Conservation (phyloP, 2,329 filamentous ascomycete species). For the Chlorencoelia australis region DNA sequence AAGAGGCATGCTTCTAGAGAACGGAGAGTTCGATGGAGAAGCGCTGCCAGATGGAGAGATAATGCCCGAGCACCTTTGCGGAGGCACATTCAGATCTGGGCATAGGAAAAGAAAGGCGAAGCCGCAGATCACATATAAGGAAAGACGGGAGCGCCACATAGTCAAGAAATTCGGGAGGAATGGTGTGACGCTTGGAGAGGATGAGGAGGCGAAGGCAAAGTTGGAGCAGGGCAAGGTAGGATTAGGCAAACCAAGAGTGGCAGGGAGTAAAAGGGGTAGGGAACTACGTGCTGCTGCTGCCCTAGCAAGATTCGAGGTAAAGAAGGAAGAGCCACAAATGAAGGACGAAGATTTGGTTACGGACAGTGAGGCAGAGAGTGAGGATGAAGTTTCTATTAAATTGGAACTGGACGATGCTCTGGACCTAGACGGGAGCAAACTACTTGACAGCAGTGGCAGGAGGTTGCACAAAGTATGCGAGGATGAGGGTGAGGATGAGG, state of each 20-base stretch:
- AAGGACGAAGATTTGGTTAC: conserved; percentile 31
- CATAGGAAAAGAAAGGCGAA: conserved; percentile 43
- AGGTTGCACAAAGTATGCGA: conserved; percentile 67
- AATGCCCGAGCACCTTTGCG: conserved; percentile 65
- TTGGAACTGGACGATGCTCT: conserved; percentile 41
- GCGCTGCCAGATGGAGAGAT: conserved; percentile 42
- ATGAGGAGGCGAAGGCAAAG: conserved; percentile 44
- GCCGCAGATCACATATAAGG: conserved; percentile 27
- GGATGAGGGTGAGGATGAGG: conserved; percentile 51
- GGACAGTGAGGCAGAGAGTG: conserved; percentile 35
- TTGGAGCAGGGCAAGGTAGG: conserved; percentile 39
- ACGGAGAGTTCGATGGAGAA: conserved; percentile 48
- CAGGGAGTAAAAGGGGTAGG: conserved; percentile 46
- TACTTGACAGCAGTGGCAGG: conserved; percentile 57
- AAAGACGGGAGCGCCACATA: conserved; percentile 42
- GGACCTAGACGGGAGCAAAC: conserved; percentile 53
- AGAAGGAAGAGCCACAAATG: conserved; percentile 30
- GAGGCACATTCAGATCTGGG: conserved; percentile 62
- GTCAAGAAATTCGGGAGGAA: conserved; percentile 47
- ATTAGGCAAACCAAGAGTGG: conserved; percentile 47
- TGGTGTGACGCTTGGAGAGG: conserved; percentile 30
- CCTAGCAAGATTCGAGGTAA: conserved; percentile 42
- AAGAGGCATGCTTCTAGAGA: conserved; percentile 51
- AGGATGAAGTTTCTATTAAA: conserved; percentile 36
- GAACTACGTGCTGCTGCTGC: conserved; percentile 52